A percentile compares a stretch with the other conserved stretches of the same genome.
phyloP scores from a whole-genome alignment of 192 early-diverging fungal genomes.

The Backusella tarrabulga region DNA sequence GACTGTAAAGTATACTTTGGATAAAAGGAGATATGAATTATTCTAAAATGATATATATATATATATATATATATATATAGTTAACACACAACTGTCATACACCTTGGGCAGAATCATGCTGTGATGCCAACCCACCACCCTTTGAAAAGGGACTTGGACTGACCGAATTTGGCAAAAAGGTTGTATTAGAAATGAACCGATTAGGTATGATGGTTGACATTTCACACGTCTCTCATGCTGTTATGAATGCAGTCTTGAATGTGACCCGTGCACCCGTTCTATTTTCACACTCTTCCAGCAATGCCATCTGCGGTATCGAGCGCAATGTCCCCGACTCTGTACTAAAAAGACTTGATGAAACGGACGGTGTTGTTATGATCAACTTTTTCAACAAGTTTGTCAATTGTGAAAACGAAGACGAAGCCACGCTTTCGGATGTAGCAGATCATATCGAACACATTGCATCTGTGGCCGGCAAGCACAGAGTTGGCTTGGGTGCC shows the following conservation, averaged over 20 bases:
- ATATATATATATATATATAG: conserved; percentile 10
- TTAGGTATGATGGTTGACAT: conserved; percentile 71
- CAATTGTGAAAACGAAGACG: conserved; percentile 23
- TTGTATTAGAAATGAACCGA: conserved; percentile 65
- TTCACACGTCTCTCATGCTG: conserved; percentile 55
- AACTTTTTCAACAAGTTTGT: conserved; percentile 57
- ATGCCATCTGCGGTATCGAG: conserved; percentile 45
- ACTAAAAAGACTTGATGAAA: conserved; percentile 37
- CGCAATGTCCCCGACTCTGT: conserved; percentile 63
- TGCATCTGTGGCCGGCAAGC: conserved; percentile 43
- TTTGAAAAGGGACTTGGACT: conserved; percentile 46
- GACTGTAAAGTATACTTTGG: conserved; percentile 36
- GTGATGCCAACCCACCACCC: conserved; percentile 46
- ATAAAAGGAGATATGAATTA: too few species aligned
- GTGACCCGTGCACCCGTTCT: conserved; percentile 53
- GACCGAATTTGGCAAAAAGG: conserved; percentile 47
- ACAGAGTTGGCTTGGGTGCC: conserved; percentile 57
- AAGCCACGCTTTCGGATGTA: conserved; percentile 38
- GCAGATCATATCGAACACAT: conserved; percentile 63
- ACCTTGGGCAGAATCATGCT: conserved; percentile 48
- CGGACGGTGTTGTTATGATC: conserved; percentile 62
- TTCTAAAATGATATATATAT: background rate
- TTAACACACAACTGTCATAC: conserved; percentile 65
- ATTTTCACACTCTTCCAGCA: conserved; percentile 58
- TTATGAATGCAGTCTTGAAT: conserved; percentile 52